Evolutionary conservation across 805 yeast genomes (phyloP).

Genomic region (Barnettozyma californica): DNA sequence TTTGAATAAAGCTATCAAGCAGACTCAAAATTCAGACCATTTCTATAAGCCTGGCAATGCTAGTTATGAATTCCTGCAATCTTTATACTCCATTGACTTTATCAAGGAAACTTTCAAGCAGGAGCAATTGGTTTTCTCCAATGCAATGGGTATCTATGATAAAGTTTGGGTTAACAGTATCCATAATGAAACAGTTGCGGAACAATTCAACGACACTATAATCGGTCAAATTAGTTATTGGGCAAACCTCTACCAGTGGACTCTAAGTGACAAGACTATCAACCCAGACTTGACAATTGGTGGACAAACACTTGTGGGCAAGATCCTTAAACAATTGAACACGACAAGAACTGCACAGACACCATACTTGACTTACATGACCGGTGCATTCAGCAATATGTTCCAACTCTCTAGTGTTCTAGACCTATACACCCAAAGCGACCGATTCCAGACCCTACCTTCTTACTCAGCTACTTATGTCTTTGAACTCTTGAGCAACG

Average conservation of each 20-base stretch:
- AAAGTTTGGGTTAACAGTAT: slow-evolving; percentile 34
- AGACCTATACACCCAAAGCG: slow-evolving; percentile 29
- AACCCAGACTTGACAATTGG: slow-evolving; percentile 33
- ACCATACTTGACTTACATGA: slow-evolving; percentile 37
- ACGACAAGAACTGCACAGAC: slow-evolving; percentile 29
- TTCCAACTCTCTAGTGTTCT: slow-evolving; percentile 34
- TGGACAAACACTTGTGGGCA: slow-evolving; percentile 36
- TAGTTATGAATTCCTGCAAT: slow-evolving; percentile 35
- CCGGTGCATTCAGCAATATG: slow-evolving; percentile 43
- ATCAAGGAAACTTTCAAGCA: slow-evolving; percentile 20
- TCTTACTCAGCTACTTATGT: slow-evolving; percentile 41
- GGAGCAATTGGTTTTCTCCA: slow-evolving; percentile 31
- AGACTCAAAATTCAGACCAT: slow-evolving; percentile 26
- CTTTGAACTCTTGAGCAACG: slow-evolving; percentile 35
- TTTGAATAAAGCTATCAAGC: slow-evolving; percentile 29
- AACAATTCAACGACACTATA: slow-evolving; percentile 28
- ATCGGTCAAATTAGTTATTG: slow-evolving; percentile 29
- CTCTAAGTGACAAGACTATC: slow-evolving; percentile 25
- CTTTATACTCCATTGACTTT: slow-evolving; percentile 26
- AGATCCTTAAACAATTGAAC: slow-evolving; percentile 31
- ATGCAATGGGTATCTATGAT: slow-evolving; percentile 38
- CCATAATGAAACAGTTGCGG: slow-evolving; percentile 36
- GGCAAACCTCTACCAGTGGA: slow-evolving; percentile 37
- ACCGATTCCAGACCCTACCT: slow-evolving; percentile 41
- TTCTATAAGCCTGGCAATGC: slow-evolving; percentile 28